Evolutionary conservation across 1,139 yeast genomes (phyloP).

Genomic region (Candida sanyaensis): DNA sequence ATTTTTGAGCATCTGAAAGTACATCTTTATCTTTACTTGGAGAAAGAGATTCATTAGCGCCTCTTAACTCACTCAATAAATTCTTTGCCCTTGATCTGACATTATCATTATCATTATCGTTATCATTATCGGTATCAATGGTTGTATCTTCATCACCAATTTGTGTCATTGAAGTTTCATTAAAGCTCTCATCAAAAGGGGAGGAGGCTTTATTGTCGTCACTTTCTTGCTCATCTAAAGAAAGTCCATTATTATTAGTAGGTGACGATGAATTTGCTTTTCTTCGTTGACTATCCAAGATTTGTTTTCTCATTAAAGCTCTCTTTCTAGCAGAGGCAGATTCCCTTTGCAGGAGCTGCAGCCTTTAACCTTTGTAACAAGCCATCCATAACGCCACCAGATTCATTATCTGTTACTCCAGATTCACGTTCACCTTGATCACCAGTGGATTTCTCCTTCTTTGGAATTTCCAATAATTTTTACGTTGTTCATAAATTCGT

Average conservation of each 20-base stretch:
- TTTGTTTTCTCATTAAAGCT: slow-evolving; percentile 71
- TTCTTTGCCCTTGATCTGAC: slow-evolving; percentile 62
- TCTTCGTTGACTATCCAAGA: slow-evolving; percentile 41
- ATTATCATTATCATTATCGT: slow-evolving; percentile 29
- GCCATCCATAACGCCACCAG: slow-evolving; percentile 70
- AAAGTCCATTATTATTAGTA: slow-evolving; percentile 6
- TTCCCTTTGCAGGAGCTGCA: slow-evolving; percentile 72
- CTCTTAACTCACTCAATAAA: slow-evolving; percentile 58
- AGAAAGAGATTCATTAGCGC: slow-evolving; percentile 24
- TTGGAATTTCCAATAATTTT: slow-evolving; percentile 55
- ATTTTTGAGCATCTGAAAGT: slow-evolving; percentile 37
- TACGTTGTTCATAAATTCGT: slow-evolving; percentile 73
- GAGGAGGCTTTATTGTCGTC: slow-evolving; percentile 15
- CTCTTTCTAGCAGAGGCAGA: slow-evolving; percentile 80
- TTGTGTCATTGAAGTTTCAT: slow-evolving; percentile 2
- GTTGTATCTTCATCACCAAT: slow-evolving; percentile 6
- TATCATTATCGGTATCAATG: slow-evolving; percentile 6
- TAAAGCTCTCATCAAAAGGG: slow-evolving; percentile 11
- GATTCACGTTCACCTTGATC: slow-evolving; percentile 20
- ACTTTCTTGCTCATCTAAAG: slow-evolving; percentile 9
- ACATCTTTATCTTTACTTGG: slow-evolving; percentile 14
- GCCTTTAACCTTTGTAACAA: slow-evolving; percentile 71
- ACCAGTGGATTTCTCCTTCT: slow-evolving; percentile 18
- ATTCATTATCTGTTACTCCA: slow-evolving; percentile 40
- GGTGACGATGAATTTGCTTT: slow-evolving; percentile 4